Conservation (phyloP, 129 eudicot genomes). For the Chrysanthemum lavandulifolium region DNA sequence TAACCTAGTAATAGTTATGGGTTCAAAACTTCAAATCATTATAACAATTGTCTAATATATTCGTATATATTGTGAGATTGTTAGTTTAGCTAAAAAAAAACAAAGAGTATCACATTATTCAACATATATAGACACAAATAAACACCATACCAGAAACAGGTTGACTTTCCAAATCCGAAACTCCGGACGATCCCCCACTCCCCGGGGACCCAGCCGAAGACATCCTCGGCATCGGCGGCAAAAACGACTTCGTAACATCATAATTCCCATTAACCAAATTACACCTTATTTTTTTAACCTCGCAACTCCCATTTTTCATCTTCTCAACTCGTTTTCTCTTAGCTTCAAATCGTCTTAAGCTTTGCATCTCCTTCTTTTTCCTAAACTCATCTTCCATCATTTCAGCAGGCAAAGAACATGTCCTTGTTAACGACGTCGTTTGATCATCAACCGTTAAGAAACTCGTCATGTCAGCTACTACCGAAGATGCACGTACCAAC, state of each 20-base stretch:
- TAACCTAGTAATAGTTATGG: too few species aligned
- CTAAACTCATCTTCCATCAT: conserved; percentile 54
- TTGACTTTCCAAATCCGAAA: conserved; percentile 42
- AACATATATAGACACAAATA: not conserved
- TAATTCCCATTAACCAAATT: not conserved
- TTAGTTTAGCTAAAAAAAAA: too few species aligned
- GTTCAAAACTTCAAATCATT: too few species aligned
- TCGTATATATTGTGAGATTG: too few species aligned
- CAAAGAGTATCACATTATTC: not conserved
- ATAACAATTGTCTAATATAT: too few species aligned
- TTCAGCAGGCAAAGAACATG: conserved; percentile 59
- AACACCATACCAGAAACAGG: conserved; percentile 38
- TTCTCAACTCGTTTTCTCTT: conserved; percentile 57
- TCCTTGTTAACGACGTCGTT: conserved; percentile 32
- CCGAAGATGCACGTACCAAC: conserved; percentile 44
- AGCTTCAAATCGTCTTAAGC: conserved; percentile 49
- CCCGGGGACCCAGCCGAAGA: conserved; percentile 43
- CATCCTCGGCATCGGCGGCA: conserved; percentile 23
- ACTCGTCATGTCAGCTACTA: conserved; percentile 29
- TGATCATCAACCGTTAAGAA: conserved; percentile 8
- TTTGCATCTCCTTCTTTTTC: conserved; percentile 58
- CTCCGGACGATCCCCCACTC: conserved; percentile 49
- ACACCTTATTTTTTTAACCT: conserved; percentile 9
- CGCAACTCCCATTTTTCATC: conserved; percentile 33
- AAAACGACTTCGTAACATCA: not conserved